These are phyloP conservation scores for Sporisorium scitamineum DNA, from an alignment of 1,284 basidiomycete species.

Conservation along the genomic window DNA sequence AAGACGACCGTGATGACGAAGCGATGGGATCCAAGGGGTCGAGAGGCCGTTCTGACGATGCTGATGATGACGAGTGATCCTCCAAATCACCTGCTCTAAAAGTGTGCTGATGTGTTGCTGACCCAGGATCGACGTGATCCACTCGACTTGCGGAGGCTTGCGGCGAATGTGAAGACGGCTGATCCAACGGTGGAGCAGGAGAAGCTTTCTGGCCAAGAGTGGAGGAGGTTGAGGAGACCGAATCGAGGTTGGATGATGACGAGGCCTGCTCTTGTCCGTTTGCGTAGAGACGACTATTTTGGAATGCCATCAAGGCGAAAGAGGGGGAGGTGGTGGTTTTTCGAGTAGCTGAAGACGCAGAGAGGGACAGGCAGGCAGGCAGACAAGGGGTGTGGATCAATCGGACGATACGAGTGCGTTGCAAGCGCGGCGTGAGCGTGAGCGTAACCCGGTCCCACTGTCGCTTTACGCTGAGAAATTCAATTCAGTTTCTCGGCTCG, in stretches of 20 bases:
- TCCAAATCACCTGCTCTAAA: background rate
- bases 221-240: background rate
- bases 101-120: background rate
- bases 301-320: conserved; percentile 43
- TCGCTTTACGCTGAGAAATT: background rate
- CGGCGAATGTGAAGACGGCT: background rate
- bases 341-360: too few relatives aligned
- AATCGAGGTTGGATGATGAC: background rate
- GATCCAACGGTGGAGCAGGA: background rate
- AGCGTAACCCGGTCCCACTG: too few relatives aligned
- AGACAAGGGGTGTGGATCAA: background rate
- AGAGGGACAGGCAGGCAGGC: background rate
- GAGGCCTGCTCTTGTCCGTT: conserved; percentile 33
- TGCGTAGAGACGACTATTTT: conserved; percentile 6
- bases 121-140: background rate
- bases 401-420: background rate
- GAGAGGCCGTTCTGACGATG: conserved; percentile 1
- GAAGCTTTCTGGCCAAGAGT: background rate
- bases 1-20: conserved; percentile 1
- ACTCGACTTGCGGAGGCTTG: background rate
- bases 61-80: background rate
- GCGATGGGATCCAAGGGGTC: background rate
- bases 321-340: background rate
- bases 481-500: background rate
- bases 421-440: too few relatives aligned